phyloP scores from a whole-genome alignment of 179 eudicot genomes.

The Camellia oleifera region DNA sequence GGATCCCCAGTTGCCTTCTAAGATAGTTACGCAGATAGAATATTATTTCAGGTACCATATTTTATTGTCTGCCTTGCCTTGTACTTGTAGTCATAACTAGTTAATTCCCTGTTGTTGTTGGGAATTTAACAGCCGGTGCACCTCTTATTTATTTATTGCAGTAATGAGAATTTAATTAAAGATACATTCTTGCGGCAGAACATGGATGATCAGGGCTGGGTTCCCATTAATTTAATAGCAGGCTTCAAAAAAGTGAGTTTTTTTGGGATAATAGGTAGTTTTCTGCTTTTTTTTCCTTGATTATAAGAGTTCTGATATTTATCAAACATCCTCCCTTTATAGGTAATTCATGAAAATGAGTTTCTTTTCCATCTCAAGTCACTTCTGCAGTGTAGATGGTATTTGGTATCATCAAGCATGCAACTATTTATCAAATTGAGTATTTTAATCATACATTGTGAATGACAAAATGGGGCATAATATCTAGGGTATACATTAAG shows the following conservation, averaged over 20 bases:
- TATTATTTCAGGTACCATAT: slow-evolving; percentile 82
- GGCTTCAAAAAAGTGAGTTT: slow-evolving; percentile 67
- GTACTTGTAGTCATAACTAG: neutral
- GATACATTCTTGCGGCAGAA: slow-evolving; percentile 71
- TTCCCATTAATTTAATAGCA: slow-evolving; percentile 66
- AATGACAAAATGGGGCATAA: neutral
- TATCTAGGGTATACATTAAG: neutral
- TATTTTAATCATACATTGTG: neutral
- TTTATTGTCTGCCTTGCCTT: slow-evolving; percentile 1
- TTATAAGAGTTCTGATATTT: neutral
- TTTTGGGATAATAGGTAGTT: neutral
- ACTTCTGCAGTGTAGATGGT: neutral
- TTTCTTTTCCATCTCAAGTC: slow-evolving; percentile 5
- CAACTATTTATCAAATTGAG: neutral
- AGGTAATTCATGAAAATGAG: neutral
- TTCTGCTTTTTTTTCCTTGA: neutral
- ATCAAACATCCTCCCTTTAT: neutral
- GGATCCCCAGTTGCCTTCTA: slow-evolving; percentile 50
- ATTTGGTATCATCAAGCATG: slow-evolving; percentile 5
- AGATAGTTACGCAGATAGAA: slow-evolving; percentile 70
- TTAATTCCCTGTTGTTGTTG: slow-evolving; percentile 6
- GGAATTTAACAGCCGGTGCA: slow-evolving; percentile 2
- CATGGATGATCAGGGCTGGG: slow-evolving; percentile 95
- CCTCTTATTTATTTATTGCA: slow-evolving; percentile 32
- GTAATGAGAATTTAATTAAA: slow-evolving; percentile 74